Evolutionary conservation across 129 eudicot species (phyloP), one percentile per base, ranked within the genome.

Genomic region (Oenanthe sinensis): DNA sequence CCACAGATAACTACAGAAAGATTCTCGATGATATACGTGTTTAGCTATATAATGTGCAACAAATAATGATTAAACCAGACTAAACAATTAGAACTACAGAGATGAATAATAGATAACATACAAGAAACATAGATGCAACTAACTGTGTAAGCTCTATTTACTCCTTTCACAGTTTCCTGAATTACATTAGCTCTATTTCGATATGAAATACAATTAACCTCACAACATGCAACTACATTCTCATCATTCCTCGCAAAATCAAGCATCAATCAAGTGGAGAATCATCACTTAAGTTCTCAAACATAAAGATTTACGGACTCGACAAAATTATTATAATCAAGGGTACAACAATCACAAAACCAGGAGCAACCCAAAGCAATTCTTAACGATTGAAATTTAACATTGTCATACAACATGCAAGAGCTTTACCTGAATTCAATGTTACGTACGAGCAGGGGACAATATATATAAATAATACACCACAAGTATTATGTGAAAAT

Each of bases 41-140:
- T 50, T 70, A 68, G 45, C 47, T 76, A 50, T 52, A 76, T 20
- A 54, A 33, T 40, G 72, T 20, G 79, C 39, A 75, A 33, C 67
- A 24, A 49, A 12, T 11, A 63, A 26, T 55, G 13, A 63, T 11
- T 17, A 19, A 49, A 49, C 58, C 16, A 17, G 58, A 16, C 2
- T 50, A 20, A 50, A 48, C 28, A 30, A 67, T 67, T 30, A 30
- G 10, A 67, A 67, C 72, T 10, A 60, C 5, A 22, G 0, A 65
- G 4, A 65, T 13, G 1, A 67, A 15, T 14, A 26, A 67, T 3
- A 30, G 42, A 67, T 67, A 67, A 28, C 19, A 67, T 28, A 28
- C 43, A 28, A 67, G 40, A 67, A 28, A 28, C 71, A 65, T 28
- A 65, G 40, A 63, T 5, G 40, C 20, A 28, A 65, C 65, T 22